Base-by-base conservation (phyloP, 1,284 basidiomycete genomes). In the Rhodotorula sp. region DNA sequence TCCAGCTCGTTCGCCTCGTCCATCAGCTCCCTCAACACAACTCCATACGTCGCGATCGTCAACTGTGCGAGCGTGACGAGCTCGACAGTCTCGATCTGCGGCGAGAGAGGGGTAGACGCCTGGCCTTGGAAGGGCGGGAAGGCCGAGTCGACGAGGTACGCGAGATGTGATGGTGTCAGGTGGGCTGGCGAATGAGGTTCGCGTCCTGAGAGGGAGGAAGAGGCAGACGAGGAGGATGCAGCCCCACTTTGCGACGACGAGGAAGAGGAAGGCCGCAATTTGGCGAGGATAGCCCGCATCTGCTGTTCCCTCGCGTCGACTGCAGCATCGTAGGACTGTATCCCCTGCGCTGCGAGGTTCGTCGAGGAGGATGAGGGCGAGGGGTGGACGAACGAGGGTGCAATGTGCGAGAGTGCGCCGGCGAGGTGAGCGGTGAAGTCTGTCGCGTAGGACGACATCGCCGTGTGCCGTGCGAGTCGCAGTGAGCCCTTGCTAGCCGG, bases 61-160 rank as follows among this genome's bases (percentile, higher is more conserved):
- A 76, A 59, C n/a, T 76, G 70, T 1, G 73, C 73, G 47, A 72
- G 30, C 20, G 67, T 56, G 60, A 75, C 58, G 40, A 69, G 63
- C 30, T 73, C 73, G 59, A 73, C 54, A 18, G 64, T 61, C 44
- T 69, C 64, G 4, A 63, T 63, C 34, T 67, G 67, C 0, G 46
- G 40, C 7, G 24, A 64, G 26, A 60, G 50, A 2, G 60, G 65
- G 9, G 40, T 16, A 2, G 52, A 53, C 6, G 56, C 60, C 1
- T 50, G 20, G 8, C 62, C 67, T 48, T 73, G 64, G 58, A 66
- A 51, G n/a, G 67, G 65, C 2, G 69, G 68, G 65, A 75, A 75
- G 20, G 67, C 58, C 8, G 51, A 24, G 13, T 63, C 55, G 40
- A 69, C 65, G 40, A 72, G 60, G 6, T 63, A 53, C 1, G 63